phyloP scores from a whole-genome alignment of 148 eudicot genomes.

The Fagopyrum tataricum region DNA sequence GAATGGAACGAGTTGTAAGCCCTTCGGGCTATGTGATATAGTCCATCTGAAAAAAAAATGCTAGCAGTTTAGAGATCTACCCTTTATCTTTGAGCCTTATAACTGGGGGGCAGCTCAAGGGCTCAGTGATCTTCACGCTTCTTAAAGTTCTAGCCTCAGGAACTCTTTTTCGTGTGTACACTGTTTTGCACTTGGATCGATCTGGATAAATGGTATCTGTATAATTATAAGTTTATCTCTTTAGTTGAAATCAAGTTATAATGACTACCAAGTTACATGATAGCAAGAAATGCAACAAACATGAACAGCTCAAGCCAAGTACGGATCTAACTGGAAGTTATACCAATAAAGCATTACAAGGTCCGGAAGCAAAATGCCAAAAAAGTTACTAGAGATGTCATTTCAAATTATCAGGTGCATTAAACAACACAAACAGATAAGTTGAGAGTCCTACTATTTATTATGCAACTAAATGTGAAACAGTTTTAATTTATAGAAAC shows the following conservation, averaged over 20 bases:
- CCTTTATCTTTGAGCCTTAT: constrained; percentile 5
- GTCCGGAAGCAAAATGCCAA: neutral
- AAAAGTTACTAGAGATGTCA: neutral
- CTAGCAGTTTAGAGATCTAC: constrained; percentile 8
- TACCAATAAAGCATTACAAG: neutral
- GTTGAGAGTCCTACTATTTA: neutral
- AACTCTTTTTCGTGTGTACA: constrained; percentile 13
- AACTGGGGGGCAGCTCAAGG: constrained; percentile 14
- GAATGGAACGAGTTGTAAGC: neutral
- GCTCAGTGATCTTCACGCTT: constrained; percentile 11
- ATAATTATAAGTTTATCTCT: neutral
- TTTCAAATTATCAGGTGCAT: neutral
- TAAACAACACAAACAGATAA: neutral
- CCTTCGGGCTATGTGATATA: neutral
- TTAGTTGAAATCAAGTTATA: neutral
- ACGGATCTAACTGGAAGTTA: neutral
- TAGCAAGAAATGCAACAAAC: neutral
- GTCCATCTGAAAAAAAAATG: neutral
- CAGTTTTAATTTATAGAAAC: neutral
- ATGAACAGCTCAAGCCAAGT: neutral
- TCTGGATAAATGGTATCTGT: constrained; percentile 1
- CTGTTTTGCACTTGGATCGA: constrained; percentile 10
- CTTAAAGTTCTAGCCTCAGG: constrained; percentile 9
- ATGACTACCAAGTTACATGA: neutral
- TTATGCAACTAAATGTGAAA: neutral